phyloP scores from a whole-genome alignment of 345 rosid genomes.

The Isatis tinctoria region DNA sequence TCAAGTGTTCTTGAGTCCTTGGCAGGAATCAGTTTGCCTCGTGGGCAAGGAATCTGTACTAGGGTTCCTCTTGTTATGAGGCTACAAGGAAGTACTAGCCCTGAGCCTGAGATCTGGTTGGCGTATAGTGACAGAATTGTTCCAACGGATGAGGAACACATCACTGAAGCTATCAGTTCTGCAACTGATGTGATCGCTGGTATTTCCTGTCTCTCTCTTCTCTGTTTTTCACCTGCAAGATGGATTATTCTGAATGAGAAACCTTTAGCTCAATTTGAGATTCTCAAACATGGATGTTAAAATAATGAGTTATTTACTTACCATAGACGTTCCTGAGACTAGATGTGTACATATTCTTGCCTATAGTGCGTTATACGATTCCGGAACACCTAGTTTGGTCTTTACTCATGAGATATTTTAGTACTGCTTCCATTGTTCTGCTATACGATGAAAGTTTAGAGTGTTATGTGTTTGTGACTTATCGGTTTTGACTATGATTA shows the following conservation, averaged over 20 bases:
- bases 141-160: conserved; percentile 26
- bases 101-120: conserved; percentile 28
- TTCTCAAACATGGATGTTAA: background rate
- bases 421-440: background rate
- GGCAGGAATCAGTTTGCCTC: conserved; percentile 51
- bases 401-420: background rate
- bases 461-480: background rate
- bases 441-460: background rate
- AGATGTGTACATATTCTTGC: background rate
- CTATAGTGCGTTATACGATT: background rate
- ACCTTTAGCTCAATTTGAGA: background rate
- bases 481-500: background rate
- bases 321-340: background rate
- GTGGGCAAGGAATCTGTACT: conserved; percentile 50
- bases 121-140: conserved; percentile 4
- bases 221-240: background rate
- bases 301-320: background rate
- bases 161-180: conserved; percentile 22
- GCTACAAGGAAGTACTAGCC: conserved; percentile 28
- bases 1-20: conserved; percentile 59
- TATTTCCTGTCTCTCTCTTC: background rate
- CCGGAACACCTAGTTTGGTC: background rate
- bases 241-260: background rate
- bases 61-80: conserved; percentile 56
- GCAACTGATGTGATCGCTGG: conserved; percentile 49